Evolutionary conservation across 805 yeast species (phyloP), one percentile per base, ranked within the genome.

Genomic region (Candida verbasci): DNA sequence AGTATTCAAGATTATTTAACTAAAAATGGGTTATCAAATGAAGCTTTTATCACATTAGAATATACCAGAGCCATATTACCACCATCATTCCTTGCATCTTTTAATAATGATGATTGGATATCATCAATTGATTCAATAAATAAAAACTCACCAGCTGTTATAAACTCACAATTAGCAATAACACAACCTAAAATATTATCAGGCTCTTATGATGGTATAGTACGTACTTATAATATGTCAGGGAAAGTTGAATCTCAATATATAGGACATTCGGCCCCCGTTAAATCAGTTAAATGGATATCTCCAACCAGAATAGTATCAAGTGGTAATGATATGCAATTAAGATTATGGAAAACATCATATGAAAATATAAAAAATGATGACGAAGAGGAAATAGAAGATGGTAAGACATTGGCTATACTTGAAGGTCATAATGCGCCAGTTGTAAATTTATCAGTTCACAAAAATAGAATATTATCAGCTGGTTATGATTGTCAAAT

Each of bases 141-240:
- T 65, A 41, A 61, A 53, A 20, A 20, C 9, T 47, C 58, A 10
- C 31, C 38, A 11, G 48, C 57, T 17, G 62, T 54, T 12, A 37
- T 44, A 3, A 31, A 48, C 6, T 49, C 56, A 23, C 53, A 51
- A 34, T 37, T 50, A 38, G 24, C 47, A 9, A 59, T 65, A 22
- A 49, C 56, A 4, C 59, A 65, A 29, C 72, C 80, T 22, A 72
- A 73, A 51, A 84, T 91, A 37, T 68, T 88, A 30, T 79, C 93
- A 10, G 98, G 97, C 26, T 80, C 95, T 0, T 93, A 89, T 54
- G 98, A 93, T 58, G 97, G 97, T 49, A 75, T 91, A 21, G 96
- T 91, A 17, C 76, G 97, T 45, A 78, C 93, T 9, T 93, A 89
- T 80, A 81, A 86, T 54, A 62, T 77, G 60, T 74, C 86, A 11